Evolutionary conservation across 2,329 filamentous ascomycete genomes (phyloP).

Genomic region (Diplodia corticola): DNA sequence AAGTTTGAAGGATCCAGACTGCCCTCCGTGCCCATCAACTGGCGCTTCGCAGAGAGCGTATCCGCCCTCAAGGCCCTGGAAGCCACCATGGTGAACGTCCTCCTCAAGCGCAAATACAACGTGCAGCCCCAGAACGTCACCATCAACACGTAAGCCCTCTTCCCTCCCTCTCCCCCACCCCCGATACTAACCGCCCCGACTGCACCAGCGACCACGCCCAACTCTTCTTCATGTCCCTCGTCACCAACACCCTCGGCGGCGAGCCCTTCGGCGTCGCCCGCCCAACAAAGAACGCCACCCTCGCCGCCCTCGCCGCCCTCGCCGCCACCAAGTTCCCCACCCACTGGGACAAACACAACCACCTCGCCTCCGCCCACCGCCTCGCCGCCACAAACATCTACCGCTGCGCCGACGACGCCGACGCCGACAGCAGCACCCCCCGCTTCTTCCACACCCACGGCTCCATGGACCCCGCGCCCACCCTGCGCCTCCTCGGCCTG

Average conservation of each 20-base stretch:
- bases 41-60: slow-evolving; percentile 58
- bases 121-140: slow-evolving; percentile 41
- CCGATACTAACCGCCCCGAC: not conserved
- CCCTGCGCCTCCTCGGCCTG: not conserved
- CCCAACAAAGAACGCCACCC: not conserved
- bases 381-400: slow-evolving; percentile 47
- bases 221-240: slow-evolving; percentile 46
- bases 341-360: slow-evolving; percentile 28
- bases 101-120: slow-evolving; percentile 51
- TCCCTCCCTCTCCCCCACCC: not conserved
- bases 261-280: not conserved
- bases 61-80: slow-evolving; percentile 53
- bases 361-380: slow-evolving; percentile 30
- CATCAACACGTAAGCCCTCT: slow-evolving; percentile 47
- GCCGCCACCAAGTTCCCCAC: slow-evolving; percentile 26
- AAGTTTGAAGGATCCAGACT: slow-evolving; percentile 46
- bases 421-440: no score
- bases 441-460: slow-evolving; percentile 52
- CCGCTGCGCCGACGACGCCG: slow-evolving; percentile 48
- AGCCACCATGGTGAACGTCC: slow-evolving; percentile 47
- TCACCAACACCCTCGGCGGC: slow-evolving; percentile 26
- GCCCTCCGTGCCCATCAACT: slow-evolving; percentile 56
- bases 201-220: slow-evolving; percentile 45
- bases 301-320: not conserved
- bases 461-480: slow-evolving; percentile 44